Evolutionary conservation across 2,329 filamentous ascomycete genomes (phyloP).

Genomic region (Fusarium lyarnte): DNA sequence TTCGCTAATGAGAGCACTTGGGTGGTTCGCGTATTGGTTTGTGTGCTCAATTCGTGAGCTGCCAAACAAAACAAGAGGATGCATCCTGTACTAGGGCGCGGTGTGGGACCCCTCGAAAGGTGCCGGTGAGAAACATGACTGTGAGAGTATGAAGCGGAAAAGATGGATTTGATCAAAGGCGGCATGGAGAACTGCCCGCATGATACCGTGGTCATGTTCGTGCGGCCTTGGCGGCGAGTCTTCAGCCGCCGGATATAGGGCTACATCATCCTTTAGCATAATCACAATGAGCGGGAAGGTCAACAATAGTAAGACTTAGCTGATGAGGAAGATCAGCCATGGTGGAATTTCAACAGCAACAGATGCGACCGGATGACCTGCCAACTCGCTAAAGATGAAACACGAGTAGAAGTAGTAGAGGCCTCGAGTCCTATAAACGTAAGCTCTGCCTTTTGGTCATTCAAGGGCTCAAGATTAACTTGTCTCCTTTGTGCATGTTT

Average conservation of each 20-base stretch:
- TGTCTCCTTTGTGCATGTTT: background rate
- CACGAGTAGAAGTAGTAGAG: background rate
- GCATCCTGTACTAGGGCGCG: background rate
- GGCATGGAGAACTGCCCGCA: no score
- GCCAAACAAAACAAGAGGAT: background rate
- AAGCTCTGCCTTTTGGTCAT: background rate
- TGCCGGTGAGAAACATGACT: background rate
- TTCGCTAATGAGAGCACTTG: background rate
- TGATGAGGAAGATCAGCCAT: background rate
- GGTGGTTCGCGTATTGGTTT: background rate
- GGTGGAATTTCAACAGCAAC: background rate
- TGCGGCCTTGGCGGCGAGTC: rapidly evolving
- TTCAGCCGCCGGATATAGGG: rapidly evolving
- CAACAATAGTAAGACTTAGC: background rate
- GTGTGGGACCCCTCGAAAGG: background rate
- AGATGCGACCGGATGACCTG: no score
- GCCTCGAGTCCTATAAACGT: background rate
- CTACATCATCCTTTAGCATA: background rate
- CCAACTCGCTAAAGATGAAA: background rate
- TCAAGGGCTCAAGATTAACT: background rate
- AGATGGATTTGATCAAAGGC: background rate
- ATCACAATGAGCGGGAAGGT: no score
- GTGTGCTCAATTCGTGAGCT: no score
- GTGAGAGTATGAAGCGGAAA: no score
- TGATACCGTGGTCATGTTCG: rapidly evolving